Base-by-base conservation (phyloP, 495 filamentous ascomycete species). In the Podospora didyma region DNA sequence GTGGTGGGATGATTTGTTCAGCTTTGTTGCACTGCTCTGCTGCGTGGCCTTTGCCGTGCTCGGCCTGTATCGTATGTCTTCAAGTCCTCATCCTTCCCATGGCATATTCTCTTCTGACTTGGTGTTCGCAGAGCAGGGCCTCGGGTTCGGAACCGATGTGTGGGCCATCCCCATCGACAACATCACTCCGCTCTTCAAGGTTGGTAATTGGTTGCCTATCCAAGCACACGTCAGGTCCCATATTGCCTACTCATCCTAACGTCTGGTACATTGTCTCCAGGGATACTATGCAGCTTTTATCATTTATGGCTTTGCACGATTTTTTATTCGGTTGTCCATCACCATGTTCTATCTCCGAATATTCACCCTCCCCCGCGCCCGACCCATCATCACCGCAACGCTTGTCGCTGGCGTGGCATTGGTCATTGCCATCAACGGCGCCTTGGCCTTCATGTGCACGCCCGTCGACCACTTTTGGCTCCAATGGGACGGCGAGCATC, bases 261-360 rank as follows among this genome's bases (percentile, higher is more conserved):
- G n/a, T 7, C 48, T 7, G 4, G 24, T 51, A 35, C 7, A 21
- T 19, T 11, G 2, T 9, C 19, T 42, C 1, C 39, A 57, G 55
- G 42, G 60, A 11, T 59, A 46, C 20, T 61, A 52, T 19, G 64
- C 66, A 22, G 63, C 58, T 45, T 44, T 53, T 34, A 54, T 66
- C 26, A 53, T 44, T 39, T 73, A 37, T 72, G 73, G 57, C 60
- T 69, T 26, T 19, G 60, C 21, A 44, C 69, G 35, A 56, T 69
- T 21, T 42, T 22, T 73, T n/a, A 64, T 71, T 12, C 78, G 77
- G 46, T 63, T 76, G 20, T 73, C 73, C 12, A 67, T 68, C 35
- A 22, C 79, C 28, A 73, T 78, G 28, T 78, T 79, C 58, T 69
- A 65, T 73, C 42, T 63, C 1, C 69, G 69, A 49, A 67, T 71